Evolutionary conservation across 169 alveolate species (phyloP), one percentile per base, ranked within the genome.

Genomic region (Cyclospora cayetanensis): DNA sequence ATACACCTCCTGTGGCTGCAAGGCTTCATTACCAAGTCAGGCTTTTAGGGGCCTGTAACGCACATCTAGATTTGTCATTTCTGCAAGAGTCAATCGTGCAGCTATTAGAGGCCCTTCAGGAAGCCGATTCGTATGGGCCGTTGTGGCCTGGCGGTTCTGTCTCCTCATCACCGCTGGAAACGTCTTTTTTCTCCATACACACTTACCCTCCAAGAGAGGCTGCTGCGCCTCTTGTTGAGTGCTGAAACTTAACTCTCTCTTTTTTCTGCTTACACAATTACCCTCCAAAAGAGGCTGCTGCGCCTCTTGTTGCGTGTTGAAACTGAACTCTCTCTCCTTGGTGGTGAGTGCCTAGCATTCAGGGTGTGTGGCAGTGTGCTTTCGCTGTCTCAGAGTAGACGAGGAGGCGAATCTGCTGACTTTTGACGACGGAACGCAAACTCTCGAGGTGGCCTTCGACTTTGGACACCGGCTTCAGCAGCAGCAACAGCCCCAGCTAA

Each of bases 1-100:
- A 11, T 72, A 2, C 84, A 72, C 20, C 31, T 72, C 9, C 84
- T 72, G 3, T 72, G 84, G 84, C 37, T 72, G 34, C 84, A 72
- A 37, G 84, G 84, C 15, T 72, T 72, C 20, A 25, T 72, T 4
- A 72, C 63, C 3, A 41, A 72, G 84, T 72, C 37, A 39, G 84
- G 18, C 31, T 9, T 22, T n/a, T n/a, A n/a, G n/a, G n/a, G n/a
- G n/a, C n/a, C n/a, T n/a, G n/a, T n/a, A n/a, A n/a, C n/a, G n/a
- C n/a, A n/a, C n/a, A n/a, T n/a, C n/a, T n/a, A n/a, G n/a, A n/a
- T n/a, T n/a, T n/a, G n/a, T n/a, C n/a, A n/a, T n/a, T n/a, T n/a
- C n/a, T n/a, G n/a, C n/a, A n/a, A n/a, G n/a, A n/a, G n/a, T n/a
- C n/a, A n/a, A n/a, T n/a, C n/a, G n/a, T n/a, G n/a, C n/a, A n/a